phyloP scores from a whole-genome alignment of 2,329 filamentous ascomycete genomes.

The Fusarium compactum region DNA sequence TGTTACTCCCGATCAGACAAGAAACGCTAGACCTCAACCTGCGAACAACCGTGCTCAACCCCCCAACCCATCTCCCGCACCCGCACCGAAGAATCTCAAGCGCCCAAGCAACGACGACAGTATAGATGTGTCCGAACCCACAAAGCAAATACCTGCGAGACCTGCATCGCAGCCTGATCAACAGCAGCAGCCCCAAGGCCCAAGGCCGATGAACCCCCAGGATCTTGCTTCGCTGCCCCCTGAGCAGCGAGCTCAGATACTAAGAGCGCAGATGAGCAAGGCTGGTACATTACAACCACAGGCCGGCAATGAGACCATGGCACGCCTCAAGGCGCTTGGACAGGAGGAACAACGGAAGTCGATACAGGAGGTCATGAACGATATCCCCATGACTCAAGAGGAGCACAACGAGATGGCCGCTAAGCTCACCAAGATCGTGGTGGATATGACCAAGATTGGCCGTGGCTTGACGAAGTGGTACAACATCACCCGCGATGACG shows the following conservation, averaged over 20 bases:
- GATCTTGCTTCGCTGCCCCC: conserved; percentile 57
- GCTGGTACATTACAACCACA: conserved; percentile 34
- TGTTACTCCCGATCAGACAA: conserved; percentile 45
- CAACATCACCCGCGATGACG: conserved; percentile 61
- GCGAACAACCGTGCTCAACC: conserved; percentile 53
- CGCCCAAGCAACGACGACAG: conserved; percentile 62
- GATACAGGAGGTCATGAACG: conserved; percentile 55
- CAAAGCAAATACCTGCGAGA: conserved; percentile 40
- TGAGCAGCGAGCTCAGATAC: conserved; percentile 57
- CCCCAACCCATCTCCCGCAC: conserved; percentile 55
- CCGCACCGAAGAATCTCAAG: conserved; percentile 62
- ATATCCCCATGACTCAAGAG: conserved; percentile 61
- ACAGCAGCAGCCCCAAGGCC: conserved; percentile 26
- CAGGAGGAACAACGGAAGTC: conserved; percentile 58
- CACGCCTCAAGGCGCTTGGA: conserved; percentile 52
- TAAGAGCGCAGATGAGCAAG: conserved; percentile 50
- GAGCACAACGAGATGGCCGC: conserved; percentile 58
- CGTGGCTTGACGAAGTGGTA: conserved; percentile 63
- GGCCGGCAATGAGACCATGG: conserved; percentile 40
- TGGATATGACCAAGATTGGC: conserved; percentile 60
- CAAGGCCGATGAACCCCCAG: conserved; percentile 48
- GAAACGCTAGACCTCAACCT: conserved; percentile 44
- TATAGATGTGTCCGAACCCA: conserved; percentile 45
- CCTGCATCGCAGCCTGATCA: conserved; percentile 45
- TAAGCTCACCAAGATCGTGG: conserved; percentile 58